Evolutionary conservation across 2,329 filamentous ascomycete genomes (phyloP), one percentile per base, ranked within the genome.

Genomic region (Hypoxylon sp.): DNA sequence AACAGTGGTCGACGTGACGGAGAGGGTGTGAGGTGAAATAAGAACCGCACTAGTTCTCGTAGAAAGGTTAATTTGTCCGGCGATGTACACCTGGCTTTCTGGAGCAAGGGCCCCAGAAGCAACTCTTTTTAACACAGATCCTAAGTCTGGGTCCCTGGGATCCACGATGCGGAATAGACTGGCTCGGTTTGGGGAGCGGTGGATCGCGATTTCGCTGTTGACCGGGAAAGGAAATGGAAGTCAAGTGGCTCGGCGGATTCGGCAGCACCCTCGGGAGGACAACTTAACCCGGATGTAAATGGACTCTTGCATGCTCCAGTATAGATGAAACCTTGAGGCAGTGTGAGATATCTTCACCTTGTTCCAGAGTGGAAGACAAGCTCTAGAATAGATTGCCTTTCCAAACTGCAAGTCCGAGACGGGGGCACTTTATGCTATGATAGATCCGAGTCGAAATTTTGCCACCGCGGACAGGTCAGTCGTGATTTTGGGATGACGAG

Each of bases 391-490:
- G 59, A 62, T 47, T 55, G 55, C 61, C 48, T 59, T 61, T 47
- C 31, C 19, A 60, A 56, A 54, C 48, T 53, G 42, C 19, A 48
- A 60, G 58, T 46, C 67, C 66, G 72, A 72, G 68, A 65, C 48
- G 69, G 65, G 67, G 55, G 60, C 48, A 64, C 56, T 72, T 73
- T 74, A 73, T 73, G 70, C 68, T 69, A 54, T 69, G 63, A 69
- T 58, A 57, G 56, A 59, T 55, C 56, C 56, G 54, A 35, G 60
- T 54, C 52, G 32, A 32, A 54, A 69, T 63, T 72, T 74, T 57
- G 72, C 72, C 72, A 74, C 72, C 46, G 44, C 7, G 54, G 56
- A 62, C 54, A 53, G 46, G 52, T 56, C 51, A 62, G 48, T 61
- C 27, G 60, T 56, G 48, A 35, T 35, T 37, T 58, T 46, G 62